Evolutionary conservation across 2,329 filamentous ascomycete species (phyloP).

Genomic region (Trichoderma sp.): DNA sequence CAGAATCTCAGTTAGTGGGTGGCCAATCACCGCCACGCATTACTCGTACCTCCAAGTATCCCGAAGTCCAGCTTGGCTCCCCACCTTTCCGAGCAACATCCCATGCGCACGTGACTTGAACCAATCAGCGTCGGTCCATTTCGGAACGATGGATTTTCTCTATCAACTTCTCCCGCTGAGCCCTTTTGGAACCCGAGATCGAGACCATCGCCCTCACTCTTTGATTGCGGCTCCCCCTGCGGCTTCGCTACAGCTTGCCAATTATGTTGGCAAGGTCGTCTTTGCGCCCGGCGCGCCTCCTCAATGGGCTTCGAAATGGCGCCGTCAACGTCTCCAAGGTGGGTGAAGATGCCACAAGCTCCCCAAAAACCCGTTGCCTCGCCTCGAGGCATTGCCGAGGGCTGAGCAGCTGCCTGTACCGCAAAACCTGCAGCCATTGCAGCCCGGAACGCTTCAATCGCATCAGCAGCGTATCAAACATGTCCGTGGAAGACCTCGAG

Average conservation of each 20-base stretch:
- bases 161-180: slow-evolving; percentile 39
- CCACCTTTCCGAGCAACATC: slow-evolving; percentile 16
- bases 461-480: slow-evolving; percentile 23
- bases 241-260: slow-evolving; percentile 44
- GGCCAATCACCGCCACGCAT: neutral
- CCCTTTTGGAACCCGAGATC: slow-evolving; percentile 41
- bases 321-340: slow-evolving; percentile 72
- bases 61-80: neutral
- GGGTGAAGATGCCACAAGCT: slow-evolving; percentile 41
- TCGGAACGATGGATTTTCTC: slow-evolving; percentile 45
- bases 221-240: slow-evolving; percentile 36
- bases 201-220: slow-evolving; percentile 35
- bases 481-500: slow-evolving; percentile 25
- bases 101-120: slow-evolving; percentile 34
- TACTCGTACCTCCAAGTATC: neutral
- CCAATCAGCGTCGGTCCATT: slow-evolving; percentile 45
- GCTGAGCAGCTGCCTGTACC: slow-evolving; percentile 23
- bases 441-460: slow-evolving; percentile 30
- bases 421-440: slow-evolving; percentile 26
- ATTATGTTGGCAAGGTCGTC: slow-evolving; percentile 92
- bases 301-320: slow-evolving; percentile 74
- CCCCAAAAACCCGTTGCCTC: neutral
- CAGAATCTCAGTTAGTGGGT: neutral
- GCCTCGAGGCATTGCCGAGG: slow-evolving; percentile 33
- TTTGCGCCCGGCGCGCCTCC: slow-evolving; percentile 82